Conservation (phyloP, 768 basidiomycete species). For the Tulasnella sp. region DNA sequence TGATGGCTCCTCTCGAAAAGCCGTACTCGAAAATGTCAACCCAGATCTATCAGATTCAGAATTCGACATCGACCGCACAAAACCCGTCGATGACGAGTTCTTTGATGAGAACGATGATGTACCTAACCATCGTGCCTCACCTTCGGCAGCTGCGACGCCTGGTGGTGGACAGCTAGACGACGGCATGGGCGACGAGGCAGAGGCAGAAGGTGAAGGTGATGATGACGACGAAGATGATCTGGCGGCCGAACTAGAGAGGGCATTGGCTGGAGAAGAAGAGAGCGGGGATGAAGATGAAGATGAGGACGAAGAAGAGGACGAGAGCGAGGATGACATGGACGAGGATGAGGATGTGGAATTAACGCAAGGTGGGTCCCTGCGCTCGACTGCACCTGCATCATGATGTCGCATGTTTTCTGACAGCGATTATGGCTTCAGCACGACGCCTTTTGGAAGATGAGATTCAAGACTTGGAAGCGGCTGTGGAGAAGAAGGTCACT, state of each 20-base stretch:
- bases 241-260: conserved; percentile 76
- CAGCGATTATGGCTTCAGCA: conserved; percentile 23
- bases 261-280: conserved; percentile 42
- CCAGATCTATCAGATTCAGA: conserved; percentile 86
- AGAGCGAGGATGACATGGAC: conserved; percentile 40
- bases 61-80: conserved; percentile 54
- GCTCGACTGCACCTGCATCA: conserved; percentile 12
- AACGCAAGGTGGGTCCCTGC: conserved; percentile 35
- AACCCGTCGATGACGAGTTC: conserved; percentile 38
- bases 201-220: conserved; percentile 41
- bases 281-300: conserved; percentile 49
- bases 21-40: conserved; percentile 81
- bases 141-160: conserved; percentile 39
- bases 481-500: conserved; percentile 70
- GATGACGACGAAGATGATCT: conserved; percentile 83
- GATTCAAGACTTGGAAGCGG: conserved; percentile 78
- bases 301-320: conserved; percentile 49
- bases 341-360: conserved; percentile 73
- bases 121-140: conserved; percentile 26
- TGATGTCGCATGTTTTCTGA: conserved; percentile 17
- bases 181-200: conserved; percentile 40
- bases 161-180: conserved; percentile 38
- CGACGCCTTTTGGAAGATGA: conserved; percentile 78
- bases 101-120: conserved; percentile 45
- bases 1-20: conserved; percentile 29